Evolutionary conservation across 139 green algal genomes (phyloP), one percentile per base, ranked within the genome.

Genomic region (Micractinium sp.): DNA sequence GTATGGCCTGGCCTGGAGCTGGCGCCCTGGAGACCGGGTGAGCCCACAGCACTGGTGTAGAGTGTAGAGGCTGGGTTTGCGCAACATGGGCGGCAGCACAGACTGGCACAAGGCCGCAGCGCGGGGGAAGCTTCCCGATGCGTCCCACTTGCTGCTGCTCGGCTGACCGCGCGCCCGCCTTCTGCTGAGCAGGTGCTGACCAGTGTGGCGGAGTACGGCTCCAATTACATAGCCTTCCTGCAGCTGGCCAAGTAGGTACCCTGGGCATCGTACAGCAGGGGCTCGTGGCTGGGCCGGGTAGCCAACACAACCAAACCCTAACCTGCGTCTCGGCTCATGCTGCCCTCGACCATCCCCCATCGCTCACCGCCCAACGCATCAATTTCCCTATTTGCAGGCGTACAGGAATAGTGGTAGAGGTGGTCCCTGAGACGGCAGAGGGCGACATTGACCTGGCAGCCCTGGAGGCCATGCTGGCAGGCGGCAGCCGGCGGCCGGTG

Each of bases 191-290:
- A 85, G 79, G 47, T 97, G 25, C 85, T 96, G 56, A 96, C 93
- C 19, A 93, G 89, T 5, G 27, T 93, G 3, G 77, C 80, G 2
- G 95, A 97, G 89, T 97, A 97, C 81, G 94, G 92, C n/a, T 90
- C 63, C 73, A 97, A 97, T 88, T 95, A 89, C 79, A 90, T 97
- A 3, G 92, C 93, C 7, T 95, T 92, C 71, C 89, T 97, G 23
- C 95, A 97, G 89, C 74, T 93, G 31, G 47, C 86, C 22, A 81
- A 31, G 69, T 63, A 67, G 39, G 78, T 0, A 16, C 13, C 63
- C 20, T 73, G 63, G 22, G 63, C 63, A 73, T 5, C 3, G 63
- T 29, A 29, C 63, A n/a, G 63, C 7, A 29, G 23, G 63, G 20
- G 63, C 22, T 5, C 63, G 63, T 25, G 63, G 63, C 23, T 3